phyloP scores from a whole-genome alignment of 805 yeast genomes.

The Yarrowia sp. region DNA sequence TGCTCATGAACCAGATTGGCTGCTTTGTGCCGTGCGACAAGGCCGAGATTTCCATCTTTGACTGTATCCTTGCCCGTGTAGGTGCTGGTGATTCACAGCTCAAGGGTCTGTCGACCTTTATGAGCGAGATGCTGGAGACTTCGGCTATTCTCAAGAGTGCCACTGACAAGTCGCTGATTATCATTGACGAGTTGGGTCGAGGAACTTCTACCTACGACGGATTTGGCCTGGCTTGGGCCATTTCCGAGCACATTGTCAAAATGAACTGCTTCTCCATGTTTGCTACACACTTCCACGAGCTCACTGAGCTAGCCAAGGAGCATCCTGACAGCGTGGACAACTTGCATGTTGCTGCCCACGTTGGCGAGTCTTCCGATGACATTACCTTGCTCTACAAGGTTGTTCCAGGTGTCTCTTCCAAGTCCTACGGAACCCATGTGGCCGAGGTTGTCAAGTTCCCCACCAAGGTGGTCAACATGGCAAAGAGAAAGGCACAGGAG shows the following conservation, averaged over 20 bases:
- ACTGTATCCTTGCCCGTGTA: slow-evolving; percentile 91
- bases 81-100: slow-evolving; percentile 98
- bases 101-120: slow-evolving; percentile 94
- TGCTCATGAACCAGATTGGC: slow-evolving; percentile 85
- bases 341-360: slow-evolving; percentile 90
- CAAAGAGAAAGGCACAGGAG: slow-evolving; percentile 89
- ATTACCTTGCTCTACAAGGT: slow-evolving; percentile 88
- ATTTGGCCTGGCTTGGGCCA: slow-evolving; percentile 96
- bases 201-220: slow-evolving; percentile 96
- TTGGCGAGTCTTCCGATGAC: slow-evolving; percentile 55
- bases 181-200: slow-evolving; percentile 94
- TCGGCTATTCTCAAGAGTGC: slow-evolving; percentile 81
- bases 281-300: slow-evolving; percentile 97
- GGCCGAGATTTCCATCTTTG: slow-evolving; percentile 81
- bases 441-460: slow-evolving; percentile 96
- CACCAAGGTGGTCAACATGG: slow-evolving; percentile 84
- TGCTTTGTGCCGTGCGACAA: slow-evolving; percentile 78
- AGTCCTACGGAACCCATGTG: slow-evolving; percentile 96
- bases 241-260: slow-evolving; percentile 78
- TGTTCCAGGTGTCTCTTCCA: slow-evolving; percentile 94
- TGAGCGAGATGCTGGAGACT: slow-evolving; percentile 95
- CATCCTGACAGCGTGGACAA: slow-evolving; percentile 57
- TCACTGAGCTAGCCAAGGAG: slow-evolving; percentile 72
- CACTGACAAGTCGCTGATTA: slow-evolving; percentile 71
- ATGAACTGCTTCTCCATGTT: slow-evolving; percentile 78